Evolutionary conservation across 2,329 filamentous ascomycete genomes (phyloP).

Genomic region (Fusarium burgessii): DNA sequence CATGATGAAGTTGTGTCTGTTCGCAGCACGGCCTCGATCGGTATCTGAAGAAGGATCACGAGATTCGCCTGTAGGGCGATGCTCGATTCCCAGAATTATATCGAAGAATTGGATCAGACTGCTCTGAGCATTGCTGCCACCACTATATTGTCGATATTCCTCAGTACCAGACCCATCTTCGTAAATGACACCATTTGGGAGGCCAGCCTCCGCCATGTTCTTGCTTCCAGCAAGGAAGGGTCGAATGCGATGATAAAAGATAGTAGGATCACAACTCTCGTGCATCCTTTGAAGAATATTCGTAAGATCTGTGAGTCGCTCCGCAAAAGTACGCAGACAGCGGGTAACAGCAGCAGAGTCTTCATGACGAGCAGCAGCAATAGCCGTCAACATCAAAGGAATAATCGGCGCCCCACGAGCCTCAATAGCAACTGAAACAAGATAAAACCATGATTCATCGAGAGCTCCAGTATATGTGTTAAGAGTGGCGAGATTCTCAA

Average conservation of each 20-base stretch:
- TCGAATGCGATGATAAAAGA: conserved; percentile 97
- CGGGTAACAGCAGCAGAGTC: conserved; percentile 79
- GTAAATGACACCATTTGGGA: conserved; percentile 89
- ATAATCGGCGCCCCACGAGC: conserved; percentile 89
- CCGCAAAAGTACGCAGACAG: conserved; percentile 84
- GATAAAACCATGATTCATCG: conserved; percentile 99
- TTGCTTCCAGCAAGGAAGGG: conserved; percentile 96
- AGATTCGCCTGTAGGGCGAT: conserved; percentile 87
- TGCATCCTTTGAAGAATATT: conserved; percentile 88
- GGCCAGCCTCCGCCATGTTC: conserved; percentile 95
- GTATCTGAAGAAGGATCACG: conserved; percentile 58
- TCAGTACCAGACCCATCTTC: conserved; percentile 79
- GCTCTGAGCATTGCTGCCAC: conserved; percentile 96
- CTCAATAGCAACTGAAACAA: conserved; percentile 95
- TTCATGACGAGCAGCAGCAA: conserved; percentile 78
- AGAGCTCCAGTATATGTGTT: conserved; percentile 93
- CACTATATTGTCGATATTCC: conserved; percentile 85
- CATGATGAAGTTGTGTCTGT: conserved; percentile 85
- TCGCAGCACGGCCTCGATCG: conserved; percentile 56
- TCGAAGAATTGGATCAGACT: conserved; percentile 98
- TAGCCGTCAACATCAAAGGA: conserved; percentile 88
- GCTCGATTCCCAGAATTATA: conserved; percentile 87
- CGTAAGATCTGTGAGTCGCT: conserved; percentile 87
- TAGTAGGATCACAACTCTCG: conserved; percentile 91
- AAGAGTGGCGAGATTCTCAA: conserved; percentile 89